These are phyloP conservation scores for Cinnamomum chago DNA, from an alignment of 164 flowering plant genomes.

Conservation along the genomic window DNA sequence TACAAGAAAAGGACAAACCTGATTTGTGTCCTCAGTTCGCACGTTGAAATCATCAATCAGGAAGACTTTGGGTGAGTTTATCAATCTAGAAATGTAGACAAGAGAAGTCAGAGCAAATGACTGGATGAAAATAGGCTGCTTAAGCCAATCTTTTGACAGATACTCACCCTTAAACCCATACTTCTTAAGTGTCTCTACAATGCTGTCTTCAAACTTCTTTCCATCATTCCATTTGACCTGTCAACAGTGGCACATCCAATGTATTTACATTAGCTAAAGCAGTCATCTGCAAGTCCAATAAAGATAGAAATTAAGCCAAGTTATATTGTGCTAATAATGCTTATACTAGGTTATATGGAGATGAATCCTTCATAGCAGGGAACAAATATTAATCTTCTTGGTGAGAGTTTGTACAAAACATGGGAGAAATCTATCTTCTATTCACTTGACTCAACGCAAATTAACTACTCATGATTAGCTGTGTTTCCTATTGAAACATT, in stretches of 20 bases:
- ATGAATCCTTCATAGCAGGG: too few relatives aligned
- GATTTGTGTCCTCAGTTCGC: conserved; percentile 86
- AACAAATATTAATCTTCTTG: too few relatives aligned
- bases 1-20: conserved; percentile 39
- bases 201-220: conserved; percentile 80
- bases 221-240: conserved; percentile 94
- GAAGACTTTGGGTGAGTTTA: conserved; percentile 78
- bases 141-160: conserved; percentile 79
- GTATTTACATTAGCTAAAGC: neutral
- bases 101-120: conserved; percentile 96
- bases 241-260: neutral
- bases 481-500: too few relatives aligned
- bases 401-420: too few relatives aligned
- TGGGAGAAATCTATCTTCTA: too few relatives aligned
- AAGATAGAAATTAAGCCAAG: neutral
- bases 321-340: neutral
- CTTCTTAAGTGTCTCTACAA: conserved; percentile 76
- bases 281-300: neutral
- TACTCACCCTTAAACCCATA: conserved; percentile 87
- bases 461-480: too few relatives aligned
- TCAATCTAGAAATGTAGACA: conserved; percentile 59
- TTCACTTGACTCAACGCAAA: too few relatives aligned
- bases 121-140: conserved; percentile 87
- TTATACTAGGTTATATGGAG: neutral
- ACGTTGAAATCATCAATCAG: conserved; percentile 68